Evolutionary conservation across 257 asterid species (phyloP).

Genomic region (Phtheirospermum japonicum): DNA sequence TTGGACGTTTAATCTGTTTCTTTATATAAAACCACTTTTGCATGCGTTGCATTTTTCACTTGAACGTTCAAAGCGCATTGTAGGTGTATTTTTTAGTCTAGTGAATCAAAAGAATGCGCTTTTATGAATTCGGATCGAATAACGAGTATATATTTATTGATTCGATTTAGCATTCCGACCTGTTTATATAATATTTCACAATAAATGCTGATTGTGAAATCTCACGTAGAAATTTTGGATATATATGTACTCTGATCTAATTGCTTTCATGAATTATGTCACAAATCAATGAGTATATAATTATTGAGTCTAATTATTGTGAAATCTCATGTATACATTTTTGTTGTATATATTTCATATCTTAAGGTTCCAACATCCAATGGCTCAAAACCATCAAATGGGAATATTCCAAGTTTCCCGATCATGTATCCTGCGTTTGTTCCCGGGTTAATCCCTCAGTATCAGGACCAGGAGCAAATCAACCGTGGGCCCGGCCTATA

Average conservation of each 20-base stretch:
- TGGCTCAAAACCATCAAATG: constrained; percentile 42
- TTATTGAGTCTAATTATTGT: background rate
- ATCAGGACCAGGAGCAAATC: constrained; percentile 53
- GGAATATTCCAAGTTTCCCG: constrained; percentile 33
- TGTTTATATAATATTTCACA: no score
- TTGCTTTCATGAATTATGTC: background rate
- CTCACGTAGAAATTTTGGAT: no score
- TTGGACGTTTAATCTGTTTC: background rate
- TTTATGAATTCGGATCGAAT: background rate
- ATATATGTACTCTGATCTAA: no score
- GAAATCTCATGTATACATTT: background rate
- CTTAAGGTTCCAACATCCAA: constrained; percentile 34
- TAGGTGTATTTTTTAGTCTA: background rate
- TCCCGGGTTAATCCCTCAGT: constrained; percentile 37
- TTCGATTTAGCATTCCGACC: no score
- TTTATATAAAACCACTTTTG: background rate
- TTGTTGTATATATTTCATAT: background rate
- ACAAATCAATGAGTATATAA: background rate
- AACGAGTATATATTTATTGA: background rate
- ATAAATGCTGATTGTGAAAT: background rate
- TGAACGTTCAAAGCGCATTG: background rate
- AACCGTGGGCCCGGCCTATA: constrained; percentile 87
- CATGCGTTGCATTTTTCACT: background rate
- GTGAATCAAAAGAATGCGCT: constrained; percentile 18
- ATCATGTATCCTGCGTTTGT: constrained; percentile 41